A percentile compares a stretch with the other conserved stretches of the same genome.
These are phyloP conservation scores for Aquilaria malaccensis DNA, from an alignment of 345 rosid genomes.

Conservation along the genomic window DNA sequence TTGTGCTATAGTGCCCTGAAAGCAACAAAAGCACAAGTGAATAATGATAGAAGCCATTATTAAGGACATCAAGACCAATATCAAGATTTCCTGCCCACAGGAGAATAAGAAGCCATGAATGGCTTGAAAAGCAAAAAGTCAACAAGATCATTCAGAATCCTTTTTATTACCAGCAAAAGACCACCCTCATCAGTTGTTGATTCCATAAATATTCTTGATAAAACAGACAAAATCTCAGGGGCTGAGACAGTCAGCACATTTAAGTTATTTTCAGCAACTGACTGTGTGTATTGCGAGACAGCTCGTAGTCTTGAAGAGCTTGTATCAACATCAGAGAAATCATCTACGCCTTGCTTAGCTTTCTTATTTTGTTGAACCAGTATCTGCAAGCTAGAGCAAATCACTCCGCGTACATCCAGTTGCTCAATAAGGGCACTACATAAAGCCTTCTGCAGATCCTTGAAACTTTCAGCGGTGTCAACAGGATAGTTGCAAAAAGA, in stretches of 20 bases:
- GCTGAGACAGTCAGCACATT: constrained; percentile 50
- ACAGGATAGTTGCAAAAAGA: constrained; percentile 83
- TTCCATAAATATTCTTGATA: constrained; percentile 60
- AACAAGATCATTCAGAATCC: no score
- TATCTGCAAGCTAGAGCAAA: constrained; percentile 69
- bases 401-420: constrained; percentile 51
- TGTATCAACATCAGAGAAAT: constrained; percentile 25
- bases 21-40: constrained; percentile 3
- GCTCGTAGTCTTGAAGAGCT: constrained; percentile 47
- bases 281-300: constrained; percentile 37
- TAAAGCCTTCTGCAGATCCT: constrained; percentile 46
- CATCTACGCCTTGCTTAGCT: constrained; percentile 33
- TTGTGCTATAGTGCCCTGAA: constrained; percentile 72
- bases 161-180: constrained; percentile 61
- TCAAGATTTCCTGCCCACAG: no score
- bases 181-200: constrained; percentile 82
- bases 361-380: constrained; percentile 67
- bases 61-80: no score
- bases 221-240: constrained; percentile 47
- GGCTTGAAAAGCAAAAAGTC: no score
- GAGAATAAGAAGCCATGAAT: no score
- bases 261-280: constrained; percentile 55
- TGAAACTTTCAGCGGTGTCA: constrained; percentile 72
- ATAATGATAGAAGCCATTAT: no score
- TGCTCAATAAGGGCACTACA: constrained; percentile 55